Evolutionary conservation across 2,329 filamentous ascomycete species (phyloP).

Genomic region (Fusarium irregulare): DNA sequence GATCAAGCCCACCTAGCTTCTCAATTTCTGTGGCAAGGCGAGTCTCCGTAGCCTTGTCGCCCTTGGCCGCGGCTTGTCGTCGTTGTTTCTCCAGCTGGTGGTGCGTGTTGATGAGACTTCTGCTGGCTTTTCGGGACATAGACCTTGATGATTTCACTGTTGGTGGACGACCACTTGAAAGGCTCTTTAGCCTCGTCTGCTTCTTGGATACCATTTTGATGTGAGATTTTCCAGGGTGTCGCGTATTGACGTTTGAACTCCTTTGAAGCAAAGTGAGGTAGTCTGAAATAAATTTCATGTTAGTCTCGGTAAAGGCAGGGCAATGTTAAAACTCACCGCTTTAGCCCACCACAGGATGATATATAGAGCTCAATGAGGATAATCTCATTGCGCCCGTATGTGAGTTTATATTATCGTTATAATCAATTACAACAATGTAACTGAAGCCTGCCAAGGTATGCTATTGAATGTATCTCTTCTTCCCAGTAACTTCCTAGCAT

Average conservation of each 20-base stretch:
- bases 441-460: neutral
- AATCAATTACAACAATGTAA: neutral
- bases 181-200: constrained; percentile 58
- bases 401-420: neutral
- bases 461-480: neutral
- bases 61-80: constrained; percentile 64
- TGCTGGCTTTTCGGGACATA: constrained; percentile 73
- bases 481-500: neutral
- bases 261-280: neutral
- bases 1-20: constrained; percentile 69
- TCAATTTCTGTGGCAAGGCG: constrained; percentile 65
- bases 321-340: constrained; percentile 6
- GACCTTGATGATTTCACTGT: constrained; percentile 63
- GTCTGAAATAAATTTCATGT: constrained; percentile 29
- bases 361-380: no score
- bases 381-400: neutral
- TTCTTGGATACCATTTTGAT: constrained; percentile 59
- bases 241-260: constrained; percentile 1
- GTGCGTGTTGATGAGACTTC: constrained; percentile 72
- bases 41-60: constrained; percentile 61
- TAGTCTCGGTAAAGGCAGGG: constrained; percentile 18
- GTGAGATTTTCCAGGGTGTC: neutral
- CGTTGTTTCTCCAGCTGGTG: constrained; percentile 73
- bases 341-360: neutral
- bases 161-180: constrained; percentile 66